These are phyloP conservation scores for Pseudophaeomoniella oleicola DNA, from an alignment of 2,329 filamentous ascomycete genomes.

Conservation along the genomic window DNA sequence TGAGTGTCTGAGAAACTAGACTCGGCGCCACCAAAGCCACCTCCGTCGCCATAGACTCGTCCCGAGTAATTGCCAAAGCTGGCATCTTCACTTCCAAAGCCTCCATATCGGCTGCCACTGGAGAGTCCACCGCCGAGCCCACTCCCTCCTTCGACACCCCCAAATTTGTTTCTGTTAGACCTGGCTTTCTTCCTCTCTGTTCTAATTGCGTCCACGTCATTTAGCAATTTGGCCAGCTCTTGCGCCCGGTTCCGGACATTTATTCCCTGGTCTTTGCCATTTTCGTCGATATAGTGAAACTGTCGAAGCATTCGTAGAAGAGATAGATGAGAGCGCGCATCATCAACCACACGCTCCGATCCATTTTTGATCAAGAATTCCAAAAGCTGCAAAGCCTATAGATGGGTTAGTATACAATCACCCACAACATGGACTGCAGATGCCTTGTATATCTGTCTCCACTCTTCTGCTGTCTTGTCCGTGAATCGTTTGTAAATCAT, in stretches of 20 bases:
- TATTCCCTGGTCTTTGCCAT: constrained; percentile 95
- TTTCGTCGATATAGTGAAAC: constrained; percentile 91
- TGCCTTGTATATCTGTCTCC: constrained; percentile 98
- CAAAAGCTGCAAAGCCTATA: constrained; percentile 66
- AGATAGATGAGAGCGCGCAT: constrained; percentile 86
- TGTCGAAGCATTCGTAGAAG: constrained; percentile 96
- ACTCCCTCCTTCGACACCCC: constrained; percentile 74
- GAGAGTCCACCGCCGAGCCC: constrained; percentile 42
- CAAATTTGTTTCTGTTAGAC: constrained; percentile 84
- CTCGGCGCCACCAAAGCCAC: constrained; percentile 71
- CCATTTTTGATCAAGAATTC: constrained; percentile 97
- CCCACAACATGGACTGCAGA: constrained; percentile 4
- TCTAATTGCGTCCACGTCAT: constrained; percentile 48
- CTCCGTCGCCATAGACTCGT: constrained; percentile 85
- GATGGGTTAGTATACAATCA: not conserved
- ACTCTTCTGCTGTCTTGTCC: constrained; percentile 94
- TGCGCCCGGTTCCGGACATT: constrained; percentile 96
- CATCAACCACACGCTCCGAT: constrained; percentile 92
- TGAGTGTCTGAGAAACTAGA: constrained; percentile 56
- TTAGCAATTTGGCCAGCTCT: constrained; percentile 82
- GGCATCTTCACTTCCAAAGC: constrained; percentile 69
- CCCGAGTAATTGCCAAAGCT: constrained; percentile 54
- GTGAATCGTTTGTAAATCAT: constrained; percentile 99
- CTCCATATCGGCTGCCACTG: constrained; percentile 57
- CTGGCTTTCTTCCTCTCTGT: constrained; percentile 73